Percentiles rank a stretch among this genome's conserved stretches.
Conservation (phyloP, 805 yeast species). For the Barnettozyma sp. region DNA sequence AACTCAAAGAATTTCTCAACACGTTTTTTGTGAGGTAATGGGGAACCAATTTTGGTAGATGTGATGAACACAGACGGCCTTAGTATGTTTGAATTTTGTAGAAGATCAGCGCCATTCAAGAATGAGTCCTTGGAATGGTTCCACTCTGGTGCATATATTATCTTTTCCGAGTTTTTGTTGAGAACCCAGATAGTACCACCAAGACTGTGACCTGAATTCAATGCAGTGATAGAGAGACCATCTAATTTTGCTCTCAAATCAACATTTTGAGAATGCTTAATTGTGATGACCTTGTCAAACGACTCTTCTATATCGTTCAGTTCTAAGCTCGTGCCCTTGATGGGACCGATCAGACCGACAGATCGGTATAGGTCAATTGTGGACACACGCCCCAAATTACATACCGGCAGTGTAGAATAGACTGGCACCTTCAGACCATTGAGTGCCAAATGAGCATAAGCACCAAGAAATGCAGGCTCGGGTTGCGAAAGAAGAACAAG, state of each 20-base stretch:
- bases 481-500: conserved; percentile 82
- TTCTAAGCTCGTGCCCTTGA: conserved; percentile 49
- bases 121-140: conserved; percentile 88
- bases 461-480: conserved; percentile 71
- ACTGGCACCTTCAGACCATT: conserved; percentile 61
- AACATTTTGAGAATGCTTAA: conserved; percentile 77
- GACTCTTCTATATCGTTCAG: conserved; percentile 69
- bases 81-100: conserved; percentile 54
- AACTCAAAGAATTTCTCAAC: conserved; percentile 56
- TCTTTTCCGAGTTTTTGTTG: conserved; percentile 63
- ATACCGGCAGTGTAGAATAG: conserved; percentile 85
- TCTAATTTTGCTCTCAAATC: conserved; percentile 51
- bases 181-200: conserved; percentile 93
- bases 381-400: conserved; percentile 77
- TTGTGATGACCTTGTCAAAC: conserved; percentile 60
- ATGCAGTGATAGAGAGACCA: conserved; percentile 66
- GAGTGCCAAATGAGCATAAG: conserved; percentile 62
- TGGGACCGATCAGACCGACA: conserved; percentile 70
- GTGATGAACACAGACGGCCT: conserved; percentile 84
- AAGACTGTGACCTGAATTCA: conserved; percentile 84
- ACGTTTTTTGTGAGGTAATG: conserved; percentile 53
- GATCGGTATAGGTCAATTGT: conserved; percentile 78
- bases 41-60: conserved; percentile 60
- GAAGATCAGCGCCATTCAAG: conserved; percentile 60
- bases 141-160: conserved; percentile 91